Base-by-base conservation (phyloP, 2,329 filamentous ascomycete species). In the Alternaria postmessia region DNA sequence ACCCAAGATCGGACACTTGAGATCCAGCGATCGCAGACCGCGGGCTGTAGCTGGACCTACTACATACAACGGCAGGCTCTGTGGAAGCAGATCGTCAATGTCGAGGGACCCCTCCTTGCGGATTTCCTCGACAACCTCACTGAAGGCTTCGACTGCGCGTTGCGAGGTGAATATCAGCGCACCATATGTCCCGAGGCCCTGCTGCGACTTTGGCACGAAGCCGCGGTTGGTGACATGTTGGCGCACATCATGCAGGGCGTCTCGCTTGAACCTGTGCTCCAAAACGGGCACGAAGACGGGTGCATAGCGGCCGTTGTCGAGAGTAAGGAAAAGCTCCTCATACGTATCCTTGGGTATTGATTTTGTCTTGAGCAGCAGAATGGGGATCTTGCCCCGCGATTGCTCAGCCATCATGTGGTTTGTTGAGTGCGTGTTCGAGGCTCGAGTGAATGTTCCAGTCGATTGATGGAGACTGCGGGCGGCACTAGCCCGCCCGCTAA, bases 121-220 rank as follows among this genome's bases (percentile, higher is more conserved):
- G 24, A 86, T 81, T 32, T 87, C 85, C 14, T 84, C 79, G 0
- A 93, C 84, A 8, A 92, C 79, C 46, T 85, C 81, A 4, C 86
- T 81, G 70, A 95, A 93, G 0, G 90, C 91, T 75, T 95, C 92
- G 3, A 95, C 92, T 1, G 92, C 91, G 49, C 92, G 86, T 75
- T 95, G 92, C 7, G 91, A 94, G 2, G 92, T 95, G 73, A 95
- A 94, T 51, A 95, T 89, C 59, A 94, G 80, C n/a, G 91, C 92
- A 5, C 91, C 91, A 71, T 92, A 94, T 54, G 78, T 76, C 14
- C 70, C 72, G 7, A 70, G 59, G 20, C 65, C 60, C 5, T 64
- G 53, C 34, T 66, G 52, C 28, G 57, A 46, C 43, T 48, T 59
- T 32, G 66, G 63, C 14, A 70, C 73, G 61, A 84, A 80, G 26